Percentiles rank a stretch among this genome's conserved stretches.
phyloP scores from a whole-genome alignment of 345 rosid genomes.

The Brassica juncea region DNA sequence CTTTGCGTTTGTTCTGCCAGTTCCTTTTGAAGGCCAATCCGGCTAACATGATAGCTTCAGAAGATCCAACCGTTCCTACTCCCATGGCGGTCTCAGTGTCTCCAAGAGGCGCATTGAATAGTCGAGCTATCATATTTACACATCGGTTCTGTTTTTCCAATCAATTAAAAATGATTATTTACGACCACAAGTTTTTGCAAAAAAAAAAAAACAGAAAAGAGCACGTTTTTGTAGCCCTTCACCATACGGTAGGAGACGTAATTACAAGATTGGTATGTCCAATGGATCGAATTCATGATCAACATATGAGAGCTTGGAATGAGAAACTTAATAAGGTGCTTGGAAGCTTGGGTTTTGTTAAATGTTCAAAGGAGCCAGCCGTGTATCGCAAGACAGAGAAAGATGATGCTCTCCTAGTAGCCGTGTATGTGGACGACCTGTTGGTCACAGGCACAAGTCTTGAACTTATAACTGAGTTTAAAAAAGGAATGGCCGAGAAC shows the following conservation, averaged over 20 bases:
- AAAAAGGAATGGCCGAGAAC: too few species aligned
- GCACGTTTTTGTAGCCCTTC: not conserved
- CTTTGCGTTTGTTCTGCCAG: not conserved
- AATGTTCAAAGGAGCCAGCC: too few species aligned
- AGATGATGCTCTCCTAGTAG: too few species aligned
- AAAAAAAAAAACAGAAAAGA: not conserved
- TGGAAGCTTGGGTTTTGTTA: too few species aligned
- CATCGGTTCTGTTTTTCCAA: constrained; percentile 70
- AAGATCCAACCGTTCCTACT: constrained; percentile 91
- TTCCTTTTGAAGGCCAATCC: constrained; percentile 77
- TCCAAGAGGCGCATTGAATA: constrained; percentile 83
- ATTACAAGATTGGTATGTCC: not conserved
- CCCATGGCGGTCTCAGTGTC: constrained; percentile 79
- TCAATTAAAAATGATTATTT: not conserved
- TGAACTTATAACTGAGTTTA: too few species aligned
- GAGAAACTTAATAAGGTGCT: too few species aligned
- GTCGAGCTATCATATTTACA: constrained; percentile 86
- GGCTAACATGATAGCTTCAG: constrained; percentile 95
- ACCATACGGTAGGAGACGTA: not conserved
- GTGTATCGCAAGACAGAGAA: too few species aligned
- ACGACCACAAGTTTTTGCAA: not conserved
- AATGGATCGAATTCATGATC: constrained; percentile 1
- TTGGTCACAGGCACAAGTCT: too few species aligned
- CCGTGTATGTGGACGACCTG: too few species aligned
- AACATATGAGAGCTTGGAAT: too few species aligned